These are phyloP conservation scores for Neocatenulostroma microsporum DNA, from an alignment of 2,329 filamentous ascomycete genomes.

Conservation along the genomic window DNA sequence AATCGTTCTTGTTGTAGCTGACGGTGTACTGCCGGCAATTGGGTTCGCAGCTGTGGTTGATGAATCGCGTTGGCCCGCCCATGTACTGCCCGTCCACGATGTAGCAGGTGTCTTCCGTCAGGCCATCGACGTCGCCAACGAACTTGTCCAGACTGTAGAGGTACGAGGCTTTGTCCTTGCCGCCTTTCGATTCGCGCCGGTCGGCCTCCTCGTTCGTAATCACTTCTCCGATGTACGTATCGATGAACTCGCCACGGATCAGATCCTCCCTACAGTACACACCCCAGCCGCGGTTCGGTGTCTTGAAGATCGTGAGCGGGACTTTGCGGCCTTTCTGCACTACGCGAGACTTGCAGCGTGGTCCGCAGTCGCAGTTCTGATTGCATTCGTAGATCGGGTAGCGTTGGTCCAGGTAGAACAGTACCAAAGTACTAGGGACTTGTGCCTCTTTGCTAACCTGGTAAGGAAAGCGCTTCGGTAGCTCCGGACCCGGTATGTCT, in stretches of 20 bases:
- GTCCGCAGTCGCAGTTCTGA: constrained; percentile 57
- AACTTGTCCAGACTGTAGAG: constrained; percentile 80
- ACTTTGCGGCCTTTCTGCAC: constrained; percentile 67
- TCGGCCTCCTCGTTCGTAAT: constrained; percentile 53
- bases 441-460: constrained; percentile 22
- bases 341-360: constrained; percentile 62
- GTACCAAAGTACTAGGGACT: constrained; percentile 19
- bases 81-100: constrained; percentile 62
- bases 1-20: constrained; percentile 67
- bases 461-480: constrained; percentile 57
- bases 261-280: constrained; percentile 59
- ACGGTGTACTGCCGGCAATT: constrained; percentile 74
- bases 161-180: constrained; percentile 65
- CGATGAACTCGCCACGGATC: constrained; percentile 67
- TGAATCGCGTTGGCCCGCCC: constrained; percentile 71
- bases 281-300: constrained; percentile 67
- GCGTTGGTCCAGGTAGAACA: constrained; percentile 37
- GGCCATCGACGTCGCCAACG: constrained; percentile 45
- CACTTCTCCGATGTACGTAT: constrained; percentile 63
- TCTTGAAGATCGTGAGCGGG: constrained; percentile 69
- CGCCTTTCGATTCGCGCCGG: constrained; percentile 51
- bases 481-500: constrained; percentile 32
- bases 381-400: constrained; percentile 73
- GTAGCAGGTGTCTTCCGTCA: constrained; percentile 32
- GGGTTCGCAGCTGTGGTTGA: constrained; percentile 75